Conservation (phyloP, 2,329 filamentous ascomycete genomes). For the Ophiosphaerella narmari region DNA sequence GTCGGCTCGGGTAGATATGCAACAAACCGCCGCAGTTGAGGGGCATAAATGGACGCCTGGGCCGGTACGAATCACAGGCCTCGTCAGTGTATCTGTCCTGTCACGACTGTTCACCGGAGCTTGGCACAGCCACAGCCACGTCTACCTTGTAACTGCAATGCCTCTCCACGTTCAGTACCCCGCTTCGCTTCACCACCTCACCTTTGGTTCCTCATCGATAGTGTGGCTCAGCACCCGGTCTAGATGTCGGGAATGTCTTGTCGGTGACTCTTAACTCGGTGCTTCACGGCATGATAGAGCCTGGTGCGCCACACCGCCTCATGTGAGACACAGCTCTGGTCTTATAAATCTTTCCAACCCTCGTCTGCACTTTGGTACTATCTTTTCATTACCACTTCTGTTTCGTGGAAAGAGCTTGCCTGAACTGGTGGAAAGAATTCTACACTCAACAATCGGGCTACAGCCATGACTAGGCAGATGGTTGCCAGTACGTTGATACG, state of each 20-base stretch:
- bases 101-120: constrained; percentile 16
- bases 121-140: constrained; percentile 10
- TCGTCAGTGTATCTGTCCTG: too few relatives aligned
- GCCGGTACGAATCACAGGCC: too few relatives aligned
- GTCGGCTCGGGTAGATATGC: too few relatives aligned
- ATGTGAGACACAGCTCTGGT: background rate
- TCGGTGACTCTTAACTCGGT: constrained; percentile 4
- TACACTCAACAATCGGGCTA: background rate
- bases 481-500: background rate
- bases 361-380: background rate
- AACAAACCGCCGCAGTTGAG: too few relatives aligned
- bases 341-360: background rate
- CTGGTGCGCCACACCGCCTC: background rate
- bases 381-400: too few relatives aligned
- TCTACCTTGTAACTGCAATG: background rate
- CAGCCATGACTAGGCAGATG: background rate
- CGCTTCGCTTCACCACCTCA: background rate
- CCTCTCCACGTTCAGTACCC: too few relatives aligned
- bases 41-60: too few relatives aligned
- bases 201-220: background rate
- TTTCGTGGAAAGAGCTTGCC: too few relatives aligned
- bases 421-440: too few relatives aligned
- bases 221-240: constrained; percentile 1
- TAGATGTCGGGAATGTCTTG: background rate
- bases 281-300: background rate